phyloP scores from a whole-genome alignment of 352 stramenopile genomes.

The Pythium sp. region DNA sequence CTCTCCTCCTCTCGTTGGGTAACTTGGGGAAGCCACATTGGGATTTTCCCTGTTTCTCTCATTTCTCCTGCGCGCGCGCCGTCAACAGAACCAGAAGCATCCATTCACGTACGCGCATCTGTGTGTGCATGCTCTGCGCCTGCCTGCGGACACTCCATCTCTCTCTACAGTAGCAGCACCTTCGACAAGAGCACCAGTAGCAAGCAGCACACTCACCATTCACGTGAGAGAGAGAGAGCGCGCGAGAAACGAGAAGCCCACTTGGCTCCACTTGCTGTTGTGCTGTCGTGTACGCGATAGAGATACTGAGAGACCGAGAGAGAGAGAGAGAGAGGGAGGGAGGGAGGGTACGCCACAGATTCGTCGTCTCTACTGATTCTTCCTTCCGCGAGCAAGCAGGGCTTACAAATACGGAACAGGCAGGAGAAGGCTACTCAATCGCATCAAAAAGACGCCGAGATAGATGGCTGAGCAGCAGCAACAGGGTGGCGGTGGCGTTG shows the following conservation, averaged over 20 bases:
- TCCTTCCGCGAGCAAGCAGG: neutral
- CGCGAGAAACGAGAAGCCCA: neutral
- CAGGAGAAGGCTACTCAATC: neutral
- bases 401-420: neutral
- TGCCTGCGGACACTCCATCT: neutral
- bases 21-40: slow-evolving; percentile 11
- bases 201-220: neutral
- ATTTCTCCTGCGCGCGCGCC: slow-evolving; percentile 9
- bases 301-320: neutral
- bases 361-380: neutral
- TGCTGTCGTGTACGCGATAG: slow-evolving; percentile 8
- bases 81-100: neutral
- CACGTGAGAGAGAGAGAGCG: neutral
- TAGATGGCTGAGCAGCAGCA: slow-evolving; percentile 11
- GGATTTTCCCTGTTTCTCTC: neutral
- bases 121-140: neutral
- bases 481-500: neutral
- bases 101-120: neutral
- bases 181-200: neutral
- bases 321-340: slow-evolving; percentile 1
- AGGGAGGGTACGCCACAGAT: neutral
- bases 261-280: slow-evolving; percentile 7
- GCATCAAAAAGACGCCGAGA: neutral
- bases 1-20: neutral
- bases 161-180: neutral